Base-by-base conservation (phyloP, 805 yeast genomes). In the Hanseniaspora occidentalis region DNA sequence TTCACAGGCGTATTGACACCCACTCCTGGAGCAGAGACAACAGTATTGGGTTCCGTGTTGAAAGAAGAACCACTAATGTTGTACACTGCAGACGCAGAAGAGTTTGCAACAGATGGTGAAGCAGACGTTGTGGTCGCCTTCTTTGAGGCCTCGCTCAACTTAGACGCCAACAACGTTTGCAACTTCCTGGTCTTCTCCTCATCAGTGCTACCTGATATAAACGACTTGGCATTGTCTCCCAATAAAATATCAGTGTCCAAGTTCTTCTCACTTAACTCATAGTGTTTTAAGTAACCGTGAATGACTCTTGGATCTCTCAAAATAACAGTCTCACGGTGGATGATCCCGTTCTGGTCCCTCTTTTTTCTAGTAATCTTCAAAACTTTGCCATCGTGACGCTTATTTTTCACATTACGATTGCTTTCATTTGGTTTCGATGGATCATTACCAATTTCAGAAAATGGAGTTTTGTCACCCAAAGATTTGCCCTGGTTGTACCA, bases 261-360 rank as follows among this genome's bases (percentile, higher is more conserved):
- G 36, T 79, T 79, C 8, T 81, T 70, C 49, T 77, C 80, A 39
- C 69, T 59, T 33, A 73, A 78, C 50, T 78, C 84, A 57, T 81
- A 74, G 17, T 82, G 74, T 49, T 71, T 76, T 45, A 88, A 68
- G 55, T 89, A 89, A 3, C 95, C 86, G 39, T 79, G 78, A 44
- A 89, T 89, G 20, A 89, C 79, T 36, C 86, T 73, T 1, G 94
- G 94, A 56, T 89, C 97, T 38, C 74, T 77, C 6, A 89, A 73
- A 13, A 81, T 67, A 53, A 85, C 89, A 9, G 79, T 75, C 42
- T 73, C 75, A 53, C 96, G 71, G 52, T 86, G 96, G 37, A 84
- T 71, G 22, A 83, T 80, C 6, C 94, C 94, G 54, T 89, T 83
- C 35, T 79, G 76, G 57, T 89, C 96, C 39, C 82, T 69, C 31